phyloP scores from a whole-genome alignment of 2,329 filamentous ascomycete species.

The Fusarium metavorans region DNA sequence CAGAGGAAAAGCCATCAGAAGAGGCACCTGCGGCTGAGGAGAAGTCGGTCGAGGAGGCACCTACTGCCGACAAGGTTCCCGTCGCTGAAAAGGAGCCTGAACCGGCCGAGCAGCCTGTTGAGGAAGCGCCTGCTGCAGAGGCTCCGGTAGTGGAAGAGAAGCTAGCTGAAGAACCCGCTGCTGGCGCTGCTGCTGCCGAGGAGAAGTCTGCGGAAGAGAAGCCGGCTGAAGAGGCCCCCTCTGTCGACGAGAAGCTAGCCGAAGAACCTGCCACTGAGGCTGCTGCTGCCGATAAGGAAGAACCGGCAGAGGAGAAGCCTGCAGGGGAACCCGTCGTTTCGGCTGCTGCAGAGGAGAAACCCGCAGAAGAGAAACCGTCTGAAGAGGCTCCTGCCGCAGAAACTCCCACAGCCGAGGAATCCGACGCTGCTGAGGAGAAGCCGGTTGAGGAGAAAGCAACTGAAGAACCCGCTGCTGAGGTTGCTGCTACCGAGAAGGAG shows the following conservation, averaged over 20 bases:
- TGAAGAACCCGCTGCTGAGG: background rate
- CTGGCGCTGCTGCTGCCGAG: background rate
- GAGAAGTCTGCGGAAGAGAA: slow-evolving; percentile 11
- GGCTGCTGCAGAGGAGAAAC: slow-evolving; percentile 11
- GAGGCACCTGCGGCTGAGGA: background rate
- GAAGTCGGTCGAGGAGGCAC: background rate
- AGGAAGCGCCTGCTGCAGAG: background rate
- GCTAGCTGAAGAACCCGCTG: background rate
- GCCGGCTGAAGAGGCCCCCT: background rate
- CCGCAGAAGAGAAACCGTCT: slow-evolving; percentile 23
- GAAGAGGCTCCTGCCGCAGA: slow-evolving; percentile 23
- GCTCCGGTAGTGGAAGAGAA: background rate
- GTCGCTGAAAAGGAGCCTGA: background rate
- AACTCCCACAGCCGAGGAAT: slow-evolving; percentile 5
- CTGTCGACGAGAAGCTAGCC: slow-evolving; percentile 2
- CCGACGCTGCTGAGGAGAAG: slow-evolving; percentile 16
- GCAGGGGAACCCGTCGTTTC: slow-evolving; percentile 10
- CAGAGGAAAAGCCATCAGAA: slow-evolving; percentile 1
- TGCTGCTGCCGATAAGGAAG: slow-evolving; percentile 2
- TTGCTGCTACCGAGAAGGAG: background rate
- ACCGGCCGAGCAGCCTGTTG: background rate
- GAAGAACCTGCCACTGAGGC: background rate
- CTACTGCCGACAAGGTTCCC: background rate
- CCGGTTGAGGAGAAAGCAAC: slow-evolving; percentile 17
- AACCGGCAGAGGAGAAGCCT: slow-evolving; percentile 9